Evolutionary conservation across 2,329 filamentous ascomycete genomes (phyloP).

Genomic region (Colletotrichum musae): DNA sequence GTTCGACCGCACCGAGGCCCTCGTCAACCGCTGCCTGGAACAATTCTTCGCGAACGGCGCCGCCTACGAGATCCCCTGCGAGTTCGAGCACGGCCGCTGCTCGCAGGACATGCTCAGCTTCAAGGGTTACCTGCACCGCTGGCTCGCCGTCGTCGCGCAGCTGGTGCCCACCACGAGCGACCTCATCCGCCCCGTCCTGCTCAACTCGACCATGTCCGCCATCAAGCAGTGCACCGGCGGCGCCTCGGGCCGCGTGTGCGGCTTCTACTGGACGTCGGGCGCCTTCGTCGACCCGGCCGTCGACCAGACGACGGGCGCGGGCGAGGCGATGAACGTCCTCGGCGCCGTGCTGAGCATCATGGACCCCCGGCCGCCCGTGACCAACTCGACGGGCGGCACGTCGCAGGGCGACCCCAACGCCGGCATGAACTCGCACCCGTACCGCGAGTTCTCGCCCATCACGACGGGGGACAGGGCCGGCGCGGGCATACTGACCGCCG

Average conservation of each 20-base stretch:
- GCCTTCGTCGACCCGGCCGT: conserved; percentile 60
- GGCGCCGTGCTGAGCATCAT: conserved; percentile 67
- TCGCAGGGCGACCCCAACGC: conserved; percentile 56
- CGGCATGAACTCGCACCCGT: conserved; percentile 32
- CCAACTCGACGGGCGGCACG: conserved; percentile 66
- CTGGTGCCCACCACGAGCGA: conserved; percentile 71
- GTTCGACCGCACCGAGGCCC: conserved; percentile 64
- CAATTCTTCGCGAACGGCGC: conserved; percentile 67
- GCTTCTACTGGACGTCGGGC: conserved; percentile 72
- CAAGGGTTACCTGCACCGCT: conserved; percentile 79
- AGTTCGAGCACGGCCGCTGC: conserved; percentile 68
- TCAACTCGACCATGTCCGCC: conserved; percentile 71
- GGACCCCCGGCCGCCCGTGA: conserved; percentile 57
- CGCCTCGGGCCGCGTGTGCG: conserved; percentile 69
- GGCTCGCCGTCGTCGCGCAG: conserved; percentile 72
- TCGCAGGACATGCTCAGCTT: conserved; percentile 80
- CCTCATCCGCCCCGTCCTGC: conserved; percentile 70
- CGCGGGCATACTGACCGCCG: conserved; percentile 74
- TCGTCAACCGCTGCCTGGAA: conserved; percentile 63
- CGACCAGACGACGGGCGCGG: conserved; percentile 71
- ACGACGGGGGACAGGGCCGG: conserved; percentile 77
- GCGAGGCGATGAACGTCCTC: conserved; percentile 71
- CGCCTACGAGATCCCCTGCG: conserved; percentile 77
- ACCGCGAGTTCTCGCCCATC: conserved; percentile 42
- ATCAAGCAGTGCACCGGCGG: conserved; percentile 74